Percentiles rank a stretch among this genome's conserved stretches.
Evolutionary conservation across 1,284 basidiomycete genomes (phyloP).

Genomic region (Rugosomyces carneus): DNA sequence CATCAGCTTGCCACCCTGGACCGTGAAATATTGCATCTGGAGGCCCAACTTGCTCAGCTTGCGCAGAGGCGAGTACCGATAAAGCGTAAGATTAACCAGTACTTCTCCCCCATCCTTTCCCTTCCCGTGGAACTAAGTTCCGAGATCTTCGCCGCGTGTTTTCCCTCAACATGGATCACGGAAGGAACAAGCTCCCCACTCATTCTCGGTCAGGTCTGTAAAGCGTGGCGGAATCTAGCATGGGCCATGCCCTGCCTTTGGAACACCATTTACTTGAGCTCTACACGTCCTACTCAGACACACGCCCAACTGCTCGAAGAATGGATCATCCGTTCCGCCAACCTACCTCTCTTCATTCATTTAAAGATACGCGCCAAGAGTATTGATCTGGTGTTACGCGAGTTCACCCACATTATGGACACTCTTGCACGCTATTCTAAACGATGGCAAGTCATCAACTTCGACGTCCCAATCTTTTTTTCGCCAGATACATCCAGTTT

Average conservation of each 20-base stretch:
- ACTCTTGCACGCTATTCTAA: slow-evolving; percentile 12
- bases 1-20: slow-evolving; percentile 15
- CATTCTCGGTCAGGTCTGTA: slow-evolving; percentile 15
- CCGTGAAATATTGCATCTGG: slow-evolving; percentile 12
- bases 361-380: slow-evolving; percentile 6
- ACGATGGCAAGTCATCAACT: slow-evolving; percentile 14
- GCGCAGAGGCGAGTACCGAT: slow-evolving; percentile 13
- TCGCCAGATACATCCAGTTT: slow-evolving; percentile 9
- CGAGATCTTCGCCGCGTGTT: slow-evolving; percentile 17
- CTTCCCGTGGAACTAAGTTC: slow-evolving; percentile 17
- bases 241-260: slow-evolving; percentile 19
- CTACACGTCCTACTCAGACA: slow-evolving; percentile 6
- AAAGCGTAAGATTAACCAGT: slow-evolving; percentile 16
- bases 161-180: slow-evolving; percentile 3
- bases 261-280: slow-evolving; percentile 12
- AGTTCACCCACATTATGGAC: slow-evolving; percentile 15
- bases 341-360: slow-evolving; percentile 13
- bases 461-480: slow-evolving; percentile 16
- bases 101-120: slow-evolving; percentile 13
- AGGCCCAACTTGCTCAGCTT: slow-evolving; percentile 13
- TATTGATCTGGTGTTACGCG: slow-evolving; percentile 4
- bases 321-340: slow-evolving; percentile 15
- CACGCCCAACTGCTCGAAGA: slow-evolving; percentile 14
- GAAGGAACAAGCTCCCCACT: slow-evolving; percentile 10
- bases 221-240: slow-evolving; percentile 17